Conservation (phyloP, 2,329 filamentous ascomycete genomes). For the Macroventuria anomochaeta region DNA sequence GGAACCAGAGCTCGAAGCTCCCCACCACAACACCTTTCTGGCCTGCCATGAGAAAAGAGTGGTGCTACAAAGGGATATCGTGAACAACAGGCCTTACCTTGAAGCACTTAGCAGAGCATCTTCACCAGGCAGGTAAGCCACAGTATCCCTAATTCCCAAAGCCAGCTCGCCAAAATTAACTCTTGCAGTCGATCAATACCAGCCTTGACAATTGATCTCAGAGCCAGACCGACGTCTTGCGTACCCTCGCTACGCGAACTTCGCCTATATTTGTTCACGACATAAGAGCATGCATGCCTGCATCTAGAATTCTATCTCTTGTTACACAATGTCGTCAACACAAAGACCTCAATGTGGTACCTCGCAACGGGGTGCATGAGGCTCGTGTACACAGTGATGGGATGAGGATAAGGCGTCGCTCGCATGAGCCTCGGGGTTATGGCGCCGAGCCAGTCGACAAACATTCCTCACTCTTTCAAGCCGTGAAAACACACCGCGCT, state of each 20-base stretch:
- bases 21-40: background rate
- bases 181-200: conserved; percentile 1
- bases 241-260: background rate
- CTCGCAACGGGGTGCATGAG: background rate
- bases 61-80: background rate
- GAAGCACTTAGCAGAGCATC: background rate
- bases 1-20: background rate
- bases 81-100: background rate
- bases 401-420: conserved; percentile 1
- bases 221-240: background rate
- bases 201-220: background rate
- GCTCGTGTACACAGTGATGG: background rate
- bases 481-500: conserved; percentile 2
- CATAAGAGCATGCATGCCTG: conserved; percentile 1
- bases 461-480: conserved; percentile 7
- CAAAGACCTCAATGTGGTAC: background rate
- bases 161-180: background rate
- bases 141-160: no score
- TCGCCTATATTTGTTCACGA: background rate
- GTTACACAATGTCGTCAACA: conserved; percentile 5
- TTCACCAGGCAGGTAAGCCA: background rate
- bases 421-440: conserved; percentile 11
- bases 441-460: conserved; percentile 10
- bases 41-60: background rate
- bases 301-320: background rate